Evolutionary conservation across 768 basidiomycete genomes (phyloP).

Genomic region (Cystoderma amianthinum): DNA sequence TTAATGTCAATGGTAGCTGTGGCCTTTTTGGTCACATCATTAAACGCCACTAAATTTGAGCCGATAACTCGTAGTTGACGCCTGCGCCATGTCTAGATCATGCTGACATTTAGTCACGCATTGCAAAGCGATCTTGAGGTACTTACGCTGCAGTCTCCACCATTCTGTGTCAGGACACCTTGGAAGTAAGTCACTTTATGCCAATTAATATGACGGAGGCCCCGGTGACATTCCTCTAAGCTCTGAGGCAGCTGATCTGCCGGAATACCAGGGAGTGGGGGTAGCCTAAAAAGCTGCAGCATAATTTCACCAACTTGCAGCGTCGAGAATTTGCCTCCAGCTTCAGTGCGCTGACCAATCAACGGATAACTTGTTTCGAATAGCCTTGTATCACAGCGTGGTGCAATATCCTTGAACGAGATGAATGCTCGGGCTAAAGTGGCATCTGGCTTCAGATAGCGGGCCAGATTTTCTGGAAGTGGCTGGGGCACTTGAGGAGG

Average conservation of each 20-base stretch:
- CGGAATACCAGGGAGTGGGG: conserved; percentile 78
- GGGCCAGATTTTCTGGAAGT: conserved; percentile 70
- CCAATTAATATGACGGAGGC: conserved; percentile 86
- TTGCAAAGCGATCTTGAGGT: neutral
- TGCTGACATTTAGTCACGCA: conserved; percentile 6
- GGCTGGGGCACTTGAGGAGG: conserved; percentile 35
- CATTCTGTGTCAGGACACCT: conserved; percentile 86
- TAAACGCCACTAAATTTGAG: conserved; percentile 82
- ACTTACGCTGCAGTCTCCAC: conserved; percentile 87
- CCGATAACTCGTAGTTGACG: conserved; percentile 82
- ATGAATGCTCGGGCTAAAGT: conserved; percentile 85
- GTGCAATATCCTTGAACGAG: conserved; percentile 81
- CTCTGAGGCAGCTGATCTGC: conserved; percentile 82
- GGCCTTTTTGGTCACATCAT: conserved; percentile 87
- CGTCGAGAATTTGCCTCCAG: conserved; percentile 50
- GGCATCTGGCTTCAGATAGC: conserved; percentile 80
- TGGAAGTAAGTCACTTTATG: conserved; percentile 93
- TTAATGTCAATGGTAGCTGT: conserved; percentile 88
- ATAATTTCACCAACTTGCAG: conserved; percentile 82
- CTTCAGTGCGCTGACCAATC: conserved; percentile 66
- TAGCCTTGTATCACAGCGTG: conserved; percentile 76
- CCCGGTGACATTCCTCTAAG: conserved; percentile 86
- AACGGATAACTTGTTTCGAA: conserved; percentile 81
- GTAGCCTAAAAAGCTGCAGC: conserved; percentile 85
- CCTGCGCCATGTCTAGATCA: conserved; percentile 67